These are phyloP conservation scores for Linderniella brevidens DNA, from an alignment of 257 asterid genomes.

Conservation along the genomic window DNA sequence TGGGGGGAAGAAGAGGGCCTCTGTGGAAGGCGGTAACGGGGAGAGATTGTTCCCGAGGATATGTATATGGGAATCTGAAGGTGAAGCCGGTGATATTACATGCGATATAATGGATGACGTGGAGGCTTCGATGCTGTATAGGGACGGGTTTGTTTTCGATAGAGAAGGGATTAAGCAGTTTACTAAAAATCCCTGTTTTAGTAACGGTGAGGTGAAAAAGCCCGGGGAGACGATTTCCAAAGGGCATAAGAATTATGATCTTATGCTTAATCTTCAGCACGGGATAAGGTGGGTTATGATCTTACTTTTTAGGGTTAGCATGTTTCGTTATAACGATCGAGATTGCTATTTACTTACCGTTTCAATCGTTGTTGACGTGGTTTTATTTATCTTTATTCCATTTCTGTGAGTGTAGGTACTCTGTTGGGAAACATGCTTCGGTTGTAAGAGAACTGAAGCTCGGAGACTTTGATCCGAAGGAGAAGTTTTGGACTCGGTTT, in stretches of 20 bases:
- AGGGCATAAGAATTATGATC: conserved; percentile 52
- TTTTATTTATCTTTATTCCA: too few relatives aligned
- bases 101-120: conserved; percentile 39
- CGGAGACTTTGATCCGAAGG: conserved; percentile 48
- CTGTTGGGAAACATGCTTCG: conserved; percentile 52
- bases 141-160: conserved; percentile 18
- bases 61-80: conserved; percentile 49
- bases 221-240: conserved; percentile 40
- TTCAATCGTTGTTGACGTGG: too few relatives aligned
- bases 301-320: too few relatives aligned
- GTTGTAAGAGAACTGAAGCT: conserved; percentile 22
- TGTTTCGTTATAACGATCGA: too few relatives aligned
- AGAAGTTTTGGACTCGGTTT: conserved; percentile 56
- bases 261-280: conserved; percentile 53
- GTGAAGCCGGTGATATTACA: conserved; percentile 45
- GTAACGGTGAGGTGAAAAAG: conserved; percentile 33
- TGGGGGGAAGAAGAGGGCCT: conserved; percentile 29
- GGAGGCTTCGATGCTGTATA: conserved; percentile 35
- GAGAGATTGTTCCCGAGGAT: conserved; percentile 34
- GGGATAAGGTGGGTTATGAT: conserved; percentile 29
- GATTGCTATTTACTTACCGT: too few relatives aligned
- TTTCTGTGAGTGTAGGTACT: conserved; percentile 19
- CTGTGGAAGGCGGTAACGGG: conserved; percentile 18
- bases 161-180: conserved; percentile 36
- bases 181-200: conserved; percentile 27